Evolutionary conservation across 352 stramenopile species (phyloP), one percentile per base, ranked within the genome.

Genomic region (Phytophthora chlamydospora): DNA sequence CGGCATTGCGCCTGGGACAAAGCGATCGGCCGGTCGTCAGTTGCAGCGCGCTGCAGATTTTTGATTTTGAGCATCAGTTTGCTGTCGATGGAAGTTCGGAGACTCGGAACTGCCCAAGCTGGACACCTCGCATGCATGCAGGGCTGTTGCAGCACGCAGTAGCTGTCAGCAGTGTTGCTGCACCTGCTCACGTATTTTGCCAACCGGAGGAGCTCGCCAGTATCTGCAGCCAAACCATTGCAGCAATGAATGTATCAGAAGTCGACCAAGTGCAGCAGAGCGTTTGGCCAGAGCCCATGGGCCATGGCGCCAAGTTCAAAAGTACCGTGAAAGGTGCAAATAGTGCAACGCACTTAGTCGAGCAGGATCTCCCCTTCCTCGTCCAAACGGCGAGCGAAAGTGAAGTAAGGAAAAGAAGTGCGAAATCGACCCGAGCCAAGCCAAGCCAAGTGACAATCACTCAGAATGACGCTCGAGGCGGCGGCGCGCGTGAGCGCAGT

Each of bases 401-500:
- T 62, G 44, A 64, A 64, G 46, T 64, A 17, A 53, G 49, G 33
- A 38, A 42, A 38, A 29, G 13, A 50, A 61, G 31, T 44, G 42
- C 13, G 17, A 32, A 45, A 31, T 24, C 21, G 21, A 24, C 19
- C 11, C 41, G 35, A 24, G 33, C 27, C 31, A n/a, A 29, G 36
- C 24, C 38, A 10, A 13, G 13, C 17, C 36, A 36, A 58, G 24
- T 43, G 38, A 43, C 13, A 11, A 46, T 48, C 41, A 24, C 19
- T 42, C n/a, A 42, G 41, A n/a, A 75, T 72, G 66, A 61, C 58
- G 54, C 54, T 29, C 24, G 24, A 55, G 50, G 51, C 41, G 38
- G 34, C 49, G 33, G 49, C 38, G 16, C 52, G 45, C 21, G 75
- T 85, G 61, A 83, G 71, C 48, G 61, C 58, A 27, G 66, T 88